Conservation (phyloP, 305 asterid species). For the Caryopteris hybrid region DNA sequence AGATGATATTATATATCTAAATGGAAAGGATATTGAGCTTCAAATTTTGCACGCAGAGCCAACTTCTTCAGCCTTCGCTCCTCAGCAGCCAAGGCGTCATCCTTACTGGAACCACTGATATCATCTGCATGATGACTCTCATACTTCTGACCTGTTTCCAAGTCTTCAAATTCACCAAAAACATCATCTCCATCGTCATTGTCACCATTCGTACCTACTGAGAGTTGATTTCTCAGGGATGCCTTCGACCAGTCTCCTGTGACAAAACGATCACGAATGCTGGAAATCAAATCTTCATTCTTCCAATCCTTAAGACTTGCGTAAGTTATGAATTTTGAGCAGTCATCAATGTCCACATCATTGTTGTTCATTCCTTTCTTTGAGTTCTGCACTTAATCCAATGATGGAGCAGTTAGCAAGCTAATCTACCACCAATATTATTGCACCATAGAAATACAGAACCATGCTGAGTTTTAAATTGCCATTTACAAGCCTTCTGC, state of each 20-base stretch:
- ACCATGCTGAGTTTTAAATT: not conserved
- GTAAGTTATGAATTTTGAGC: constrained; percentile 57
- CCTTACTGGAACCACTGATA: constrained; percentile 26
- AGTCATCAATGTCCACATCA: constrained; percentile 64
- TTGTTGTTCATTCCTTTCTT: constrained; percentile 41
- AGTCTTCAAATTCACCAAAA: constrained; percentile 87
- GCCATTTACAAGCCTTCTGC: not conserved
- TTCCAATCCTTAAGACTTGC: constrained; percentile 53
- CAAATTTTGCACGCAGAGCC: constrained; percentile 92
- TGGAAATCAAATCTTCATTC: constrained; percentile 43
- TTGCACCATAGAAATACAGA: not conserved
- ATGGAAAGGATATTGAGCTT: constrained; percentile 77
- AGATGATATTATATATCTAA: constrained; percentile 4
- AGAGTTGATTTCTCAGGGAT: constrained; percentile 54
- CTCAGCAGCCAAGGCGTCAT: constrained; percentile 47
- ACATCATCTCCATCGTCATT: constrained; percentile 42
- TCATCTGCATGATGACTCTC: constrained; percentile 36
- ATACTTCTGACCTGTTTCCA: constrained; percentile 86
- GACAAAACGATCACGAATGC: constrained; percentile 86
- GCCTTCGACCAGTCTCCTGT: constrained; percentile 91
- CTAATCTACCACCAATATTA: not conserved
- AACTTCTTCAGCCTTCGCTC: constrained; percentile 80
- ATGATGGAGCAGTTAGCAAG: constrained; percentile 22
- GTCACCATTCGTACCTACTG: constrained; percentile 36
- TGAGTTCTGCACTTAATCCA: constrained; percentile 49